Evolutionary conservation across 2,329 filamentous ascomycete genomes (phyloP).

Genomic region (Diaporthe sp.): DNA sequence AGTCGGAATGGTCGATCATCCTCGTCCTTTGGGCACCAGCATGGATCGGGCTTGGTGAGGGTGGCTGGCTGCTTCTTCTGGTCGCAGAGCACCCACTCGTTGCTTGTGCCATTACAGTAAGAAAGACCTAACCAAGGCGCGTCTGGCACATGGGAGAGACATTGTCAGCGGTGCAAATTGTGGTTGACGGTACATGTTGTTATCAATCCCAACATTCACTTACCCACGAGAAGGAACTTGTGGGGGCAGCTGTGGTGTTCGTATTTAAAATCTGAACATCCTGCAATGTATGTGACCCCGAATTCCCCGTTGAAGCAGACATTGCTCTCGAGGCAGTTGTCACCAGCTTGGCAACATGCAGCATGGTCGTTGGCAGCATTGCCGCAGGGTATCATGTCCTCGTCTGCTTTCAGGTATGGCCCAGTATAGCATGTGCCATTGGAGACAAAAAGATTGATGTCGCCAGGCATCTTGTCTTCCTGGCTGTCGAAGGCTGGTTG

Average conservation of each 20-base stretch:
- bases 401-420: slow-evolving; percentile 29
- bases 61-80: slow-evolving; percentile 39
- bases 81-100: slow-evolving; percentile 46
- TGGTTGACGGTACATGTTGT: too few relatives aligned
- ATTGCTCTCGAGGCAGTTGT: slow-evolving; percentile 46
- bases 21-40: slow-evolving; percentile 43
- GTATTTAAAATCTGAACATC: slow-evolving; percentile 49
- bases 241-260: slow-evolving; percentile 45
- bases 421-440: slow-evolving; percentile 48
- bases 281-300: slow-evolving; percentile 48
- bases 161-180: slow-evolving; percentile 7
- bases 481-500: not conserved
- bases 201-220: not conserved
- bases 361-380: slow-evolving; percentile 45
- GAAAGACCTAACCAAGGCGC: slow-evolving; percentile 46
- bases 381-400: slow-evolving; percentile 46
- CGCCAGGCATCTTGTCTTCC: not conserved
- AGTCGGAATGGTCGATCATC: slow-evolving; percentile 41
- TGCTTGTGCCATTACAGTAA: slow-evolving; percentile 46
- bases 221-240: slow-evolving; percentile 41
- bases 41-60: slow-evolving; percentile 40
- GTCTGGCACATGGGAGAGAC: not conserved
- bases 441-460: slow-evolving; percentile 42
- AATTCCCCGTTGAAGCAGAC: slow-evolving; percentile 38
- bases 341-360: slow-evolving; percentile 46